These are phyloP conservation scores for Penicillium sp. DNA, from an alignment of 2,329 filamentous ascomycete genomes.

Conservation along the genomic window DNA sequence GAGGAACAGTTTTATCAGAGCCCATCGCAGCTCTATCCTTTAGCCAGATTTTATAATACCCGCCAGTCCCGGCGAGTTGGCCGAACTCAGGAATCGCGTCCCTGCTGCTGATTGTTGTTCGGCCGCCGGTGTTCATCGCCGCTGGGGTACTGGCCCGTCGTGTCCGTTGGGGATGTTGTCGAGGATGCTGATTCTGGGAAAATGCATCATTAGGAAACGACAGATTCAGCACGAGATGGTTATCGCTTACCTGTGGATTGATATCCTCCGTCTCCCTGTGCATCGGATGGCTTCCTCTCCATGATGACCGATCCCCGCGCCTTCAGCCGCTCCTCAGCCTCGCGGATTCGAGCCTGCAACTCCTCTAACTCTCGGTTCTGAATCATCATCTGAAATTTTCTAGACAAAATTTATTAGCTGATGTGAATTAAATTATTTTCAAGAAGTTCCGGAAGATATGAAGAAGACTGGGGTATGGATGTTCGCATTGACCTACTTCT, in stretches of 20 bases:
- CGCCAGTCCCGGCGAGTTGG: constrained; percentile 15
- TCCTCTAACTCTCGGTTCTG: constrained; percentile 82
- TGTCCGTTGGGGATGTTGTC: constrained; percentile 29
- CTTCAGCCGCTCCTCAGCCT: constrained; percentile 80
- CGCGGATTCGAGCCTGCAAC: constrained; percentile 80
- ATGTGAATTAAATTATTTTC: neutral
- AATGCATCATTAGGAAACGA: neutral
- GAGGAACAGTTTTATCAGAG: constrained; percentile 22
- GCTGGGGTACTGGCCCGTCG: constrained; percentile 29
- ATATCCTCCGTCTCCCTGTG: constrained; percentile 25
- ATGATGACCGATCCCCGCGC: constrained; percentile 28
- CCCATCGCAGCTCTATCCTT: constrained; percentile 22
- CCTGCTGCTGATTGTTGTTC: constrained; percentile 13
- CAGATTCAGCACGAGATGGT: neutral
- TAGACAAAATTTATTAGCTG: constrained; percentile 43
- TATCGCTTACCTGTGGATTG: constrained; percentile 27
- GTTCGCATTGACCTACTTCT: constrained; percentile 68
- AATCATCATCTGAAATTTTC: constrained; percentile 77
- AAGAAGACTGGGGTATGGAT: neutral
- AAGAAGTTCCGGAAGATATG: neutral
- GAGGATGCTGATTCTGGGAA: constrained; percentile 23
- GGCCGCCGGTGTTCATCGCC: constrained; percentile 32
- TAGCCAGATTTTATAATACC: constrained; percentile 23
- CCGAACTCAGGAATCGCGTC: constrained; percentile 25
- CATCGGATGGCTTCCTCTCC: constrained; percentile 20